Conservation (phyloP, 768 basidiomycete genomes). For the Calvatia gigantea region DNA sequence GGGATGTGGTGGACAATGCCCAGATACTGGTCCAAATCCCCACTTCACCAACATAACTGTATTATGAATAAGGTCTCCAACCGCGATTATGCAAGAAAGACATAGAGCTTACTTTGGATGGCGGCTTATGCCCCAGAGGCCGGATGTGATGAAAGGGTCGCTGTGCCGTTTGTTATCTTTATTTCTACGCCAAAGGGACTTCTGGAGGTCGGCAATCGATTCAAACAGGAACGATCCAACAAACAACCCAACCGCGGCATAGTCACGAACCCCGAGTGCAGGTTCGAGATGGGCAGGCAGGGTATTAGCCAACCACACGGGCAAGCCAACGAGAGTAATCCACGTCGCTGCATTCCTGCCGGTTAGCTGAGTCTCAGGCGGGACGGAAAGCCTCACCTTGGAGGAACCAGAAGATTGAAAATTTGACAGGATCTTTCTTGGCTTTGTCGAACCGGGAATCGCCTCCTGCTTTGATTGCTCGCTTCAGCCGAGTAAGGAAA, state of each 20-base stretch:
- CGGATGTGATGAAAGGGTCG: slow-evolving; percentile 64
- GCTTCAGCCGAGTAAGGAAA: slow-evolving; percentile 14
- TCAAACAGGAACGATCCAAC: slow-evolving; percentile 57
- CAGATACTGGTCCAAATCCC: slow-evolving; percentile 69
- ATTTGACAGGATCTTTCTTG: slow-evolving; percentile 34
- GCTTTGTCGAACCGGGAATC: slow-evolving; percentile 67
- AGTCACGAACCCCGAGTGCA: slow-evolving; percentile 51
- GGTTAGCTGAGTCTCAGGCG: too few species aligned
- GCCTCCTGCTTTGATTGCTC: slow-evolving; percentile 49
- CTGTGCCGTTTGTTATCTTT: slow-evolving; percentile 64
- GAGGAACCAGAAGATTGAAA: slow-evolving; percentile 58
- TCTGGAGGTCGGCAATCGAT: slow-evolving; percentile 62
- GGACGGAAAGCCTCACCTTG: slow-evolving; percentile 36
- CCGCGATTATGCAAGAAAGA: background rate
- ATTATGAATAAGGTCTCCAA: background rate
- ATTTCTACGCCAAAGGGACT: slow-evolving; percentile 54
- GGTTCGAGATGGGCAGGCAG: slow-evolving; percentile 49
- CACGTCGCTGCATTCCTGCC: slow-evolving; percentile 57
- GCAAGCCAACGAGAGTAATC: slow-evolving; percentile 66
- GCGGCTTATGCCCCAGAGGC: slow-evolving; percentile 63
- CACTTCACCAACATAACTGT: slow-evolving; percentile 69
- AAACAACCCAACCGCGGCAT: slow-evolving; percentile 50
- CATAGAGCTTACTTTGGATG: slow-evolving; percentile 67
- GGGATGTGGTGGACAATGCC: slow-evolving; percentile 47
- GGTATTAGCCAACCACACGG: slow-evolving; percentile 61